These are phyloP conservation scores for Phytopythium sindhum DNA, from an alignment of 352 stramenopile species.

Conservation along the genomic window DNA sequence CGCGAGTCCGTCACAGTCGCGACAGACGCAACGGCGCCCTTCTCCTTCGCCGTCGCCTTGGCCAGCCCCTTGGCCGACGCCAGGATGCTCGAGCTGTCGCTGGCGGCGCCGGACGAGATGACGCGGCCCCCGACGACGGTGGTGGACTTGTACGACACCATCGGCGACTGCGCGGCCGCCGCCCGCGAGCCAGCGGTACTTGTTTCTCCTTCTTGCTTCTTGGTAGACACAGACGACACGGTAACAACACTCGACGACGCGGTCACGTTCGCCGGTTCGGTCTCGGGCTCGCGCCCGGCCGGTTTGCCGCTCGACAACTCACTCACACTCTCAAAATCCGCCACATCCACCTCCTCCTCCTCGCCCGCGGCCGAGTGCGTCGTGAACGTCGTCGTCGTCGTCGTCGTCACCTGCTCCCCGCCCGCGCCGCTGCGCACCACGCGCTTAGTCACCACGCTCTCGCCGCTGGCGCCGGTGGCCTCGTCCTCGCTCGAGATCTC, in stretches of 20 bases:
- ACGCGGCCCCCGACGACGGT: constrained; percentile 3
- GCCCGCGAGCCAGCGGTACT: no score
- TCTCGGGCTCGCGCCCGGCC: constrained; percentile 8
- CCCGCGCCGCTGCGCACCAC: constrained; percentile 15
- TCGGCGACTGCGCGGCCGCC: no score
- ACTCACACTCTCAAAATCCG: constrained; percentile 32
- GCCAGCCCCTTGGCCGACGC: constrained; percentile 5
- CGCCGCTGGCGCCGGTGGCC: constrained; percentile 13
- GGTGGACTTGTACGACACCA: constrained; percentile 16
- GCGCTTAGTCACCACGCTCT: constrained; percentile 8
- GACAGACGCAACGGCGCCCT: constrained; percentile 7
- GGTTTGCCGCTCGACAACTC: constrained; percentile 8
- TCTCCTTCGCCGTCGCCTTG: not conserved
- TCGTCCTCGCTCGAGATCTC: constrained; percentile 6
- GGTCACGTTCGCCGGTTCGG: constrained; percentile 9
- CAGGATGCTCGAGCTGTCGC: constrained; percentile 5
- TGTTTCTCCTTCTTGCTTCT: constrained; percentile 10
- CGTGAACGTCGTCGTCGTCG: constrained; percentile 26
- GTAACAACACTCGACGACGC: constrained; percentile 4
- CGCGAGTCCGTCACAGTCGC: constrained; percentile 12
- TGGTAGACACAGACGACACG: not conserved
- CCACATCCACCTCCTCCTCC: constrained; percentile 10
- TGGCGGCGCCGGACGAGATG: not conserved
- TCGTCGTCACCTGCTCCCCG: constrained; percentile 23
- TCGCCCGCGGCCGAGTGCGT: constrained; percentile 16